Base-by-base conservation (phyloP, 768 basidiomycete genomes). In the Leccinum subgranulosum region DNA sequence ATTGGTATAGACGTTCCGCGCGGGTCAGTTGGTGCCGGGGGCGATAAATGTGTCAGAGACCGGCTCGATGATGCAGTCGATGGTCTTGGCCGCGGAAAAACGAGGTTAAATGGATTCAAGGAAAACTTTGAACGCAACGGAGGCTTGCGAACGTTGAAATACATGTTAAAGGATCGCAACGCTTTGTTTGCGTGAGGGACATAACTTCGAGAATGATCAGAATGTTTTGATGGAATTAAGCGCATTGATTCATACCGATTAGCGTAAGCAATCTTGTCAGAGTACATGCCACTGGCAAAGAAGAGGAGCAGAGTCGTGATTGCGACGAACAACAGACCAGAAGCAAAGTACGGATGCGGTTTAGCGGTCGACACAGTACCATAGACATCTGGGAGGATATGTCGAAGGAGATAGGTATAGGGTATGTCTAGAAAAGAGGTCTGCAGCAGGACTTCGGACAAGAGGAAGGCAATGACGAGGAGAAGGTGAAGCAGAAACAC, bases 211-310 rank as follows among this genome's bases (percentile, higher is more conserved):
- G 54, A 59, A 56, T 55, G 53, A 57, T 62, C 51, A 68, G 66
- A 39, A 56, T 23, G 27, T 33, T 52, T 50, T 56, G 56, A 64
- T 54, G 56, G 47, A 17, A 56, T 36, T 34, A 49, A 59, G 36
- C 54, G 33, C 41, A 56, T 51, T 54, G 41, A 29, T 51, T 77
- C 89, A 66, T 70, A 95, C 95, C 88, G 88, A 76, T 97, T 94
- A 19, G 96, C 94, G 71, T 97, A 98, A 4, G 85, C 90, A 65
- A 98, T 95, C 77, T 96, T 95, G 73, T 99, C 94, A 4, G 88
- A 79, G 67, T 98, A 99, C 84, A 95, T 90, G 17, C 96, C 96
- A 64, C 91, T 95, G 9, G 94, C 93, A 70, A 97, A 98, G 80
- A 98, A 97, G 39, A 99, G 82, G 31, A 90, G 82, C 8, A 98